Evolutionary conservation across 306 rosid genomes (phyloP).

Genomic region (Vigna reflexopilosa): DNA sequence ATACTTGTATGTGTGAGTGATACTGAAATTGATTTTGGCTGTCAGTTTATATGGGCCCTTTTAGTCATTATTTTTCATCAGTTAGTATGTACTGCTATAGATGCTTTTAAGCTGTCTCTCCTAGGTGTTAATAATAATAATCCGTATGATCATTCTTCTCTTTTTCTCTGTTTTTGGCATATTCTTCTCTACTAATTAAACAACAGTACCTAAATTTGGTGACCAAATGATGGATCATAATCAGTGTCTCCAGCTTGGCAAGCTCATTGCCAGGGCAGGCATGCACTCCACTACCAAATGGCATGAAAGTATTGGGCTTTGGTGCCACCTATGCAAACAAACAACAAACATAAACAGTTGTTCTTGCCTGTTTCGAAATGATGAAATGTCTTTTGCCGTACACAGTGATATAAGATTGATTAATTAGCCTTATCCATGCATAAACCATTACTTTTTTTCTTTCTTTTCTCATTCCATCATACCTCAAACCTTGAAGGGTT

Average conservation of each 20-base stretch:
- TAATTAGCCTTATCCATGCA: constrained; percentile 28
- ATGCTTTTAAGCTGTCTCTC: constrained; percentile 14
- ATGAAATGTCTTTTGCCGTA: not conserved
- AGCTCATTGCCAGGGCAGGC: constrained; percentile 97
- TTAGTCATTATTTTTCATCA: constrained; percentile 15
- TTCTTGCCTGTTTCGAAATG: constrained; percentile 6
- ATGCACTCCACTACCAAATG: constrained; percentile 94
- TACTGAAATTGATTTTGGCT: constrained; percentile 1
- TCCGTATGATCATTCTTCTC: not conserved
- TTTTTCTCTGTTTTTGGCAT: not conserved
- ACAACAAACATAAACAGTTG: not conserved
- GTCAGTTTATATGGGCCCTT: not conserved
- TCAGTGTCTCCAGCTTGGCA: constrained; percentile 84
- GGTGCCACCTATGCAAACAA: constrained; percentile 65
- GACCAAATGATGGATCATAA: constrained; percentile 86
- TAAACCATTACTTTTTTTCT: constrained; percentile 17
- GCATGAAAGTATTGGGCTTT: constrained; percentile 89
- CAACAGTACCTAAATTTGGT: constrained; percentile 76
- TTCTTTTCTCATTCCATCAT: constrained; percentile 22
- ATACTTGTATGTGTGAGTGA: too few species aligned
- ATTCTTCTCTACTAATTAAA: constrained; percentile 13
- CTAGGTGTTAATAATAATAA: constrained; percentile 1
- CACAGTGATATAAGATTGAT: constrained; percentile 6
- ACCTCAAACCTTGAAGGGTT: constrained; percentile 96
- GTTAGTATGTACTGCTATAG: not conserved